Evolutionary conservation across 163 green algal species (phyloP), one percentile per base, ranked within the genome.

Genomic region (Scenedesmus sp.): DNA sequence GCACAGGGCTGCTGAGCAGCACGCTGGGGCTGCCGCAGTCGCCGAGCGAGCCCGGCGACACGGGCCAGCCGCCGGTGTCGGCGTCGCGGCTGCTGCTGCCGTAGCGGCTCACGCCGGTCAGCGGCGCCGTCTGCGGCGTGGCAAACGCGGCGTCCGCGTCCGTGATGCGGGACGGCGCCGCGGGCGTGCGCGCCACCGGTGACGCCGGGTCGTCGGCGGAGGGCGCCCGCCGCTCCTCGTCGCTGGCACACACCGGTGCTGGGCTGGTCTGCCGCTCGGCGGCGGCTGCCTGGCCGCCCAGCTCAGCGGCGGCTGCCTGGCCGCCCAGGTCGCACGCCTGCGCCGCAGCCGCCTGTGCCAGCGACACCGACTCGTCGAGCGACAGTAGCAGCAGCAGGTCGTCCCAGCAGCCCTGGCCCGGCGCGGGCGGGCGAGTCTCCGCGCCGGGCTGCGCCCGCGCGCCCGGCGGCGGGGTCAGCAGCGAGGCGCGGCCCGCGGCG

Each of bases 1-100:
- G 0, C 26, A 76, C 67, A 22, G 69, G 71, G 44, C 71, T 80
- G 45, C 71, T 80, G 26, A 80, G 44, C 71, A 80, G 60, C 45
- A 80, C 71, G 1, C 22, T 13, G 15, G 71, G 71, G 44, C 71
- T 80, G 47, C 58, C 71, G 22, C 60, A 47, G 7, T 22, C 15
- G 15, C 70, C 42, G 58, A 36, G 24, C 58, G 71, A 15, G 58
- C 24, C 45, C 71, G 67, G 36, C 69, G 67, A n/a, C n/a, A n/a
- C n/a, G n/a, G n/a, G n/a, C n/a, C n/a, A n/a, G n/a, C n/a, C n/a
- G n/a, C n/a, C n/a, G n/a, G n/a, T n/a, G 24, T 67, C 69, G 28
- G 28, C 56, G 31, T 76, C 64, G 6, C 67, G 51, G 13, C 9
- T 26, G 24, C 31, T 65, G 34, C 62, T 6, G 15, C 9, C 34